Conservation (phyloP, 768 basidiomycete species). For the Trametes elegans region DNA sequence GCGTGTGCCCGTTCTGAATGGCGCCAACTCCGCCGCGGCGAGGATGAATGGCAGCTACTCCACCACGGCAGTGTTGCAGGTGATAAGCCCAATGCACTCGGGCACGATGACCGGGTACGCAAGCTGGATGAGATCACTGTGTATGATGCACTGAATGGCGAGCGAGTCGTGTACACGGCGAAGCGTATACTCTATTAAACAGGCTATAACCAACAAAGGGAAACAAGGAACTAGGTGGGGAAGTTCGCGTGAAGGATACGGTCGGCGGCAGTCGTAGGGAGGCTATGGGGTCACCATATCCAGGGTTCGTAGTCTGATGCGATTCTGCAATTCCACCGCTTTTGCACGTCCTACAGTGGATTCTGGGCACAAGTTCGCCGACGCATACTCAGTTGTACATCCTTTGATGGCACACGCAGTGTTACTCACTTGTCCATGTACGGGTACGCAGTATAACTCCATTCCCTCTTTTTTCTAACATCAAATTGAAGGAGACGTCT, state of each 20-base stretch:
- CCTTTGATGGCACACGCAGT: too few species aligned
- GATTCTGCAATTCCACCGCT: neutral
- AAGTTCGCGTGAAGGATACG: neutral
- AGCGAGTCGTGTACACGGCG: neutral
- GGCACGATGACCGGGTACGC: neutral
- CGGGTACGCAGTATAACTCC: too few species aligned
- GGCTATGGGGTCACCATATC: neutral
- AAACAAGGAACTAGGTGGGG: conserved; percentile 13
- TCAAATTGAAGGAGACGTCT: neutral
- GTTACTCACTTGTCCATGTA: too few species aligned
- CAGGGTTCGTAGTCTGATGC: neutral
- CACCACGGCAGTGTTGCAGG: too few species aligned
- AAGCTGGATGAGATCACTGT: neutral
- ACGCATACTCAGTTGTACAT: too few species aligned
- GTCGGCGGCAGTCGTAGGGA: neutral
- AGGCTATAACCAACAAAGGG: conserved; percentile 4
- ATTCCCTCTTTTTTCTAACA: neutral
- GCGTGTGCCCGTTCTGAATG: neutral
- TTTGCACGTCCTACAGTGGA: too few species aligned
- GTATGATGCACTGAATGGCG: conserved; percentile 9
- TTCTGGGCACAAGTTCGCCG: too few species aligned
- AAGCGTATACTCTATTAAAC: neutral
- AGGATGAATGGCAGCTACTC: too few species aligned
- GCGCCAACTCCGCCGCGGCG: neutral
- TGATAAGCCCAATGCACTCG: too few species aligned